Evolutionary conservation across 345 rosid species (phyloP).

Genomic region (Arabis hirsuta): DNA sequence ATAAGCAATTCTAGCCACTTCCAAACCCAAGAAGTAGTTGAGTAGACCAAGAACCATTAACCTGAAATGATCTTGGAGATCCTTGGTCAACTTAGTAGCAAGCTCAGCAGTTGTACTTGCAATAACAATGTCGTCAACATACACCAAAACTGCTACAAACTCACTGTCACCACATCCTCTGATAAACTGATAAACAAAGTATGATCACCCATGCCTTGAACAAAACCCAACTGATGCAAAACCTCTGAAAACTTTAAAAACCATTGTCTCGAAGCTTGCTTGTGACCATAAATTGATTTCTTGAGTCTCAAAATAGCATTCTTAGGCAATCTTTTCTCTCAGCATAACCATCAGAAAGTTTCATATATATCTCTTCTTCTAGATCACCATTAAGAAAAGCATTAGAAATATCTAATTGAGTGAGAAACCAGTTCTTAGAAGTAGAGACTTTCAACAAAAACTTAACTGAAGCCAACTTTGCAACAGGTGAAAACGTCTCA

Average conservation of each 20-base stretch:
- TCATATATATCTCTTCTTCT: neutral
- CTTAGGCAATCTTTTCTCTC: neutral
- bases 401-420: neutral
- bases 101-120: too few species aligned
- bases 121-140: too few species aligned
- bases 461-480: neutral
- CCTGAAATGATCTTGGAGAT: too few species aligned
- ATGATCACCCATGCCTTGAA: too few species aligned
- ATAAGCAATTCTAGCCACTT: too few species aligned
- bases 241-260: neutral
- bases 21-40: too few species aligned
- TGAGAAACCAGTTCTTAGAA: neutral
- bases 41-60: too few species aligned
- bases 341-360: neutral
- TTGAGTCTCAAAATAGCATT: neutral
- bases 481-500: neutral
- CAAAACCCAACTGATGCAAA: too few species aligned
- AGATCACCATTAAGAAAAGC: neutral
- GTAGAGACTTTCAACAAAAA: neutral
- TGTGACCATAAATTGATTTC: neutral
- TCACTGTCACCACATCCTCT: too few species aligned
- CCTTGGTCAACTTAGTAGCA: too few species aligned
- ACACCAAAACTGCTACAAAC: too few species aligned
- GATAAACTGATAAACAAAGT: too few species aligned
- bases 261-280: neutral